Conservation (phyloP, 495 filamentous ascomycete species). For the Talaromyces liani region DNA sequence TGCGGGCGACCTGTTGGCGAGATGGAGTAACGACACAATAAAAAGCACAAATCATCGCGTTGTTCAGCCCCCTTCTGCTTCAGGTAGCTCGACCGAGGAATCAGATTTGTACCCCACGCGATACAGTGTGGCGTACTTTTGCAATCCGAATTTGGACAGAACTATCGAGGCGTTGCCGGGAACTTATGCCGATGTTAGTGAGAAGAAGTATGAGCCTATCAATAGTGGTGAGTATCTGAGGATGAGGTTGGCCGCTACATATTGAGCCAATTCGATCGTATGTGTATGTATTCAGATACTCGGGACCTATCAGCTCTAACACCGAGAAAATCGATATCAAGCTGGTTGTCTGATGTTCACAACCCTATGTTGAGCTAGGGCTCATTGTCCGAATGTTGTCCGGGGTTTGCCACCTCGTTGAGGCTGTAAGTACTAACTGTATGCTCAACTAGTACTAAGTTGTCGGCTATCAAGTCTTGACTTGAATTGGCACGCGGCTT, state of each 20-base stretch:
- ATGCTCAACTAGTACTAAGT: no score
- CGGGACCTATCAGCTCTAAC: background rate
- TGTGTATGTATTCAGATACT: background rate
- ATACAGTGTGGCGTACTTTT: conserved; percentile 69
- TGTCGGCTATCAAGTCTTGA: background rate
- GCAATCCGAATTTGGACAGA: conserved; percentile 77
- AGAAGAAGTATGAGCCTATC: conserved; percentile 73
- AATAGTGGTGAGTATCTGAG: conserved; percentile 78
- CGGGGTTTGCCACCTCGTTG: background rate
- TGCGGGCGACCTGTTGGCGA: conserved; percentile 77
- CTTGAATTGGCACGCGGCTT: background rate
- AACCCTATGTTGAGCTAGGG: background rate
- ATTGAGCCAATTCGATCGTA: conserved; percentile 19
- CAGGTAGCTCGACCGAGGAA: conserved; percentile 12
- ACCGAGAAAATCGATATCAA: background rate
- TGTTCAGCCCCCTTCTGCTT: conserved; percentile 61
- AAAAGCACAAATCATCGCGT: conserved; percentile 85
- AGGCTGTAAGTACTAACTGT: background rate
- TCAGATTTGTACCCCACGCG: conserved; percentile 33
- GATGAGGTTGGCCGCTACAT: conserved; percentile 70
- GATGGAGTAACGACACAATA: conserved; percentile 89
- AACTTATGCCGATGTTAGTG: conserved; percentile 60
- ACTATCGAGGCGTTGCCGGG: conserved; percentile 82
- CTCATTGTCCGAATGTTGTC: background rate
- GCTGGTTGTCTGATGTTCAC: background rate